Percentiles rank a stretch among this genome's conserved stretches.
Evolutionary conservation across 345 rosid genomes (phyloP).

Genomic region (Arabidopsis suecica): DNA sequence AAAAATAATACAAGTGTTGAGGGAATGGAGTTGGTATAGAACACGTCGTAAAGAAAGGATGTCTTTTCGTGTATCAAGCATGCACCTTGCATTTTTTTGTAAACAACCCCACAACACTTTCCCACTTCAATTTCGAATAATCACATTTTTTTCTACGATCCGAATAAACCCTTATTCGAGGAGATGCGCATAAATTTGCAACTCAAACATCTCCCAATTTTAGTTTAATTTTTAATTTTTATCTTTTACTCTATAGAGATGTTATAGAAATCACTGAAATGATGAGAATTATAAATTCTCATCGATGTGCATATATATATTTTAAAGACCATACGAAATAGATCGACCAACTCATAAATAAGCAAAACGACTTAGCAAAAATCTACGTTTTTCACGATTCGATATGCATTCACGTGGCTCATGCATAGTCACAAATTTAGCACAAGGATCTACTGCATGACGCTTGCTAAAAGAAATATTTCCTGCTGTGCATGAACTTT

Average conservation of each 20-base stretch:
- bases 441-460: conserved; percentile 25
- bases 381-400: neutral
- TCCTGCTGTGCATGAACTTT: conserved; percentile 9
- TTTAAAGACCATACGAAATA: neutral
- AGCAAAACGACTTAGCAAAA: neutral
- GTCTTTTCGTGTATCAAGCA: conserved; percentile 35
- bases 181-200: neutral
- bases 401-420: conserved; percentile 31
- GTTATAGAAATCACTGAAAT: neutral
- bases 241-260: neutral
- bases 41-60: conserved; percentile 35
- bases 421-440: neutral
- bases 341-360: neutral
- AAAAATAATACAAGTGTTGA: conserved; percentile 39
- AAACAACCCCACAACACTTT: conserved; percentile 23
- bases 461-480: conserved; percentile 8
- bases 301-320: neutral
- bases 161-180: neutral
- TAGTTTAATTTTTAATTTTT: neutral
- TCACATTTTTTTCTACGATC: neutral
- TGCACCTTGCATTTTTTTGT: conserved; percentile 36
- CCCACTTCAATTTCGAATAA: neutral
- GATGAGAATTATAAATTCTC: neutral
- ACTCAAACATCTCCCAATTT: neutral
- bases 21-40: conserved; percentile 21